phyloP scores from a whole-genome alignment of 1,284 basidiomycete genomes.

The Hymenochaete sp. region DNA sequence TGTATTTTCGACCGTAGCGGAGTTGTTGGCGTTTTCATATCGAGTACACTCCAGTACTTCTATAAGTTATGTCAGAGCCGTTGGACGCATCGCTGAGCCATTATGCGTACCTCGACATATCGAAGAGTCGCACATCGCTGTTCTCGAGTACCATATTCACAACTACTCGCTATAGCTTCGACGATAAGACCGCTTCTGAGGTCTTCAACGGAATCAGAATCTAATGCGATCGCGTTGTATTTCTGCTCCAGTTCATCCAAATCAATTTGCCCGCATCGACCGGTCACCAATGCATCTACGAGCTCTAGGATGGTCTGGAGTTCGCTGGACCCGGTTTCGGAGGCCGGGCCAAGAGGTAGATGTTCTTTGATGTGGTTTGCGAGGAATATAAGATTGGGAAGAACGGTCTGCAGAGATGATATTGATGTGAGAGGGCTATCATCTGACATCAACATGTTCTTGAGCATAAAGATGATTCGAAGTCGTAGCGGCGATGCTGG shows the following conservation, averaged over 20 bases:
- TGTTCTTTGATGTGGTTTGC: slow-evolving; percentile 16
- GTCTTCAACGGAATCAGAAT: slow-evolving; percentile 25
- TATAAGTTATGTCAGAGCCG: neutral
- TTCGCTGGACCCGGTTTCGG: slow-evolving; percentile 15
- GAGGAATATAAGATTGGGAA: slow-evolving; percentile 44
- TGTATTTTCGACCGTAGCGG: slow-evolving; percentile 28
- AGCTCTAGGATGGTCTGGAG: slow-evolving; percentile 25
- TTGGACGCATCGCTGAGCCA: neutral
- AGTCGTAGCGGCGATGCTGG: slow-evolving; percentile 33
- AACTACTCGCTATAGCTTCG: slow-evolving; percentile 30
- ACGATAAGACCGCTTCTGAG: slow-evolving; percentile 29
- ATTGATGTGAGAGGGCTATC: slow-evolving; percentile 36
- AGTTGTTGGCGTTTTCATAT: slow-evolving; percentile 24
- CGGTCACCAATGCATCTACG: slow-evolving; percentile 24
- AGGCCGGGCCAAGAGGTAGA: neutral
- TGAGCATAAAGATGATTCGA: slow-evolving; percentile 41
- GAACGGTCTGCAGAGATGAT: slow-evolving; percentile 42
- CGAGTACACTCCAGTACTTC: slow-evolving; percentile 41
- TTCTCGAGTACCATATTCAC: slow-evolving; percentile 28
- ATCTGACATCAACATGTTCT: slow-evolving; percentile 39
- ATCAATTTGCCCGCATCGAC: slow-evolving; percentile 26
- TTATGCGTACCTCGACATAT: slow-evolving; percentile 14
- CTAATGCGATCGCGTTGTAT: slow-evolving; percentile 28
- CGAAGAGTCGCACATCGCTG: slow-evolving; percentile 28
- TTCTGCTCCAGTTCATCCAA: slow-evolving; percentile 29